A percentile compares a stretch with the other conserved stretches of the same genome.
Evolutionary conservation across 1,284 basidiomycete species (phyloP).

Genomic region (Paramarasmius palmivorus): DNA sequence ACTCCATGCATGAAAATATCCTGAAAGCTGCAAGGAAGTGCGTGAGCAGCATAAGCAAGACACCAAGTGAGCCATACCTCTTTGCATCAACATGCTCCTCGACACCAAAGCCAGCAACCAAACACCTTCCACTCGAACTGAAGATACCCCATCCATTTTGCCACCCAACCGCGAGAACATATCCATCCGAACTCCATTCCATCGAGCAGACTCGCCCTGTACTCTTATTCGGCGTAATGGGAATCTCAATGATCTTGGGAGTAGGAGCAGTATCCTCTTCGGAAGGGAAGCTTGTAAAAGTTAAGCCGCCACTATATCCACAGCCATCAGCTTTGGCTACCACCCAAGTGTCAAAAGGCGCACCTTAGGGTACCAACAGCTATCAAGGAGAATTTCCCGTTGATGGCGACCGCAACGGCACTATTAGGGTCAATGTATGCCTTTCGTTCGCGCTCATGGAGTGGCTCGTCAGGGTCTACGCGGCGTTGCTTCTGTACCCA

Average conservation of each 20-base stretch:
- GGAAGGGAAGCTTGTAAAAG: slow-evolving; percentile 66
- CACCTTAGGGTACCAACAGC: slow-evolving; percentile 81
- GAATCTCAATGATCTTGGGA: slow-evolving; percentile 56
- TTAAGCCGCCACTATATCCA: slow-evolving; percentile 53
- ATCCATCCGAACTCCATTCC: slow-evolving; percentile 94
- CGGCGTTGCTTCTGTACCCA: slow-evolving; percentile 74
- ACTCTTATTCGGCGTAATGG: slow-evolving; percentile 54
- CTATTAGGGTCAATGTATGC: slow-evolving; percentile 65
- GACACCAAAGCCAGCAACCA: slow-evolving; percentile 74
- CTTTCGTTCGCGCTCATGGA: slow-evolving; percentile 27
- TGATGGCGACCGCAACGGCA: slow-evolving; percentile 70
- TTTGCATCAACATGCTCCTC: slow-evolving; percentile 63
- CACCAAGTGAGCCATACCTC: slow-evolving; percentile 36
- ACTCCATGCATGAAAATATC: slow-evolving; percentile 88
- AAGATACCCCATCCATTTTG: slow-evolving; percentile 88
- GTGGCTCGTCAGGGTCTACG: slow-evolving; percentile 44
- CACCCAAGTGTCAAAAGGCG: slow-evolving; percentile 19
- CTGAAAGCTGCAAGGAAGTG: slow-evolving; percentile 54
- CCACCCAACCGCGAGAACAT: slow-evolving; percentile 97
- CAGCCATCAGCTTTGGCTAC: slow-evolving; percentile 4
- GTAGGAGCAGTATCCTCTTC: slow-evolving; percentile 52
- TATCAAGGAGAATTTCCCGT: slow-evolving; percentile 82
- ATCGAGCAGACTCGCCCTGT: slow-evolving; percentile 78
- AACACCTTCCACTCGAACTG: slow-evolving; percentile 87
- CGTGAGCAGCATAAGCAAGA: slow-evolving; percentile 2